phyloP scores from a whole-genome alignment of 192 early-diverging fungal genomes.

The Mortierella antarctica region DNA sequence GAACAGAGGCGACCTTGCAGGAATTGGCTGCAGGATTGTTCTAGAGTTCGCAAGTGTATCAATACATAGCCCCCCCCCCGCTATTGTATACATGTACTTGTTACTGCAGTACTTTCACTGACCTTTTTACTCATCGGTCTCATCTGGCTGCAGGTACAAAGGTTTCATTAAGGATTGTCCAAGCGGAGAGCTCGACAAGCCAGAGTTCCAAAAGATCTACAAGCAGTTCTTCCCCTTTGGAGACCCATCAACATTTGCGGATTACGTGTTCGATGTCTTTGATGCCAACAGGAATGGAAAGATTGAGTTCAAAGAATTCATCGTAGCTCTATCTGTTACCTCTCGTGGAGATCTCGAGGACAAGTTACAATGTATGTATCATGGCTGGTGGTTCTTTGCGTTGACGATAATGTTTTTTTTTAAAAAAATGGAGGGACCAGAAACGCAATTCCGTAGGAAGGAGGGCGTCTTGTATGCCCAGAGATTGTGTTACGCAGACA shows the following conservation, averaged over 20 bases:
- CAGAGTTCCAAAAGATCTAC: conserved; percentile 93
- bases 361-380: conserved; percentile 80
- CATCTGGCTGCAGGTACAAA: conserved; percentile 75
- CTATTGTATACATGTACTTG: background rate
- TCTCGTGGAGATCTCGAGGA: conserved; percentile 86
- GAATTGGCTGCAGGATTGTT: no score
- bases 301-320: conserved; percentile 94
- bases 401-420: background rate
- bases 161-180: conserved; percentile 96
- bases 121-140: background rate
- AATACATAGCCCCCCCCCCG: no score
- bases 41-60: no score
- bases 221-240: conserved; percentile 99
- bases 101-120: background rate
- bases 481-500: background rate
- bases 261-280: conserved; percentile 92
- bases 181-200: conserved; percentile 81
- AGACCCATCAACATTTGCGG: conserved; percentile 88
- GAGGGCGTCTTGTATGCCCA: background rate
- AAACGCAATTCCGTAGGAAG: background rate
- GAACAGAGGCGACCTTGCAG: no score
- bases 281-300: conserved; percentile 90
- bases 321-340: conserved; percentile 86
- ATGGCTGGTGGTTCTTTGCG: background rate
- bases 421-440: background rate